Evolutionary conservation across 371 early-diverging fungal genomes (phyloP).

Genomic region (Mortierella polycephala): DNA sequence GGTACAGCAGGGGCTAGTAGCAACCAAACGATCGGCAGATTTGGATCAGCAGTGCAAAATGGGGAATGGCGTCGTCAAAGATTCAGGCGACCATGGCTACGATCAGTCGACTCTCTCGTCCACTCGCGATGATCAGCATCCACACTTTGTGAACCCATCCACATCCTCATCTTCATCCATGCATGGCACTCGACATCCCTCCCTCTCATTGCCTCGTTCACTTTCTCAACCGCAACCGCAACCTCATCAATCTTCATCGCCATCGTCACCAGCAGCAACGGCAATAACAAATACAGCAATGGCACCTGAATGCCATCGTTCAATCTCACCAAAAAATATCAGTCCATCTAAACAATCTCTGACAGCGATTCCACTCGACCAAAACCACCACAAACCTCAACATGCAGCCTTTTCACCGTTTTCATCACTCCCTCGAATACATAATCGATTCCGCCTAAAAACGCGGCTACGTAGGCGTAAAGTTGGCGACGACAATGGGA

Average conservation of each 20-base stretch:
- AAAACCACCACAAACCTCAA: no score
- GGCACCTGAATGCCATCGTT: no score
- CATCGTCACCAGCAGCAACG: background rate
- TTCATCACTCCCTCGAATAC: no score
- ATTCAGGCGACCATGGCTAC: background rate
- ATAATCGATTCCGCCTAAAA: background rate
- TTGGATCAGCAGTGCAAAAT: background rate
- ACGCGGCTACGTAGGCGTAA: background rate
- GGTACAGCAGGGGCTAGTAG: constrained; percentile 11
- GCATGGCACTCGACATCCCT: background rate
- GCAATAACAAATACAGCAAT: background rate
- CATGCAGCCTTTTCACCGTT: no score
- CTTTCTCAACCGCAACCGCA: background rate
- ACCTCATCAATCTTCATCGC: background rate
- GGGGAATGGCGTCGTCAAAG: background rate
- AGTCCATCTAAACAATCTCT: no score
- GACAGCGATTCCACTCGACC: no score
- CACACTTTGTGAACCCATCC: no score
- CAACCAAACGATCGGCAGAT: background rate
- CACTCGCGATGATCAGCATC: background rate
- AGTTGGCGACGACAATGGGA: background rate
- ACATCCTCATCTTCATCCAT: no score
- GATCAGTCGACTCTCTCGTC: background rate
- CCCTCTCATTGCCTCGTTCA: background rate
- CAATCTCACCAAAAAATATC: no score